Evolutionary conservation across 1,284 basidiomycete genomes (phyloP).

Genomic region (Cryptococcus neoformans): DNA sequence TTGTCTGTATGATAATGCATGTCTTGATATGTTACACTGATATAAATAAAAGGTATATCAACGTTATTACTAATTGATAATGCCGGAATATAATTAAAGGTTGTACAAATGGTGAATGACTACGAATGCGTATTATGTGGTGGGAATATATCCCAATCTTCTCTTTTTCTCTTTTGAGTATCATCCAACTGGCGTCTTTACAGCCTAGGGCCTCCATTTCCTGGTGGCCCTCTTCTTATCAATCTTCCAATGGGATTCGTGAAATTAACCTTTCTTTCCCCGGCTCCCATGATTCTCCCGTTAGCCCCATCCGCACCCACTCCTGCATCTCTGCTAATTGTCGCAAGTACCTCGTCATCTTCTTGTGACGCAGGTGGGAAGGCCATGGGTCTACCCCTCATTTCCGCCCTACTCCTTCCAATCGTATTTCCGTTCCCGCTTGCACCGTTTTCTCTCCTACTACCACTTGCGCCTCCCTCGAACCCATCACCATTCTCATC

Average conservation of each 20-base stretch:
- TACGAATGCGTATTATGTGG: no score
- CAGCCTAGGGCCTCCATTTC: neutral
- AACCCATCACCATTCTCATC: neutral
- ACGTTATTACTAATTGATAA: no score
- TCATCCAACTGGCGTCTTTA: neutral
- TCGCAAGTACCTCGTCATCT: neutral
- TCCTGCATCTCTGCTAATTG: neutral
- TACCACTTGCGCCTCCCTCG: neutral
- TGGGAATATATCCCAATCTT: no score
- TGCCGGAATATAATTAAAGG: no score
- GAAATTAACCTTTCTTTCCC: slow-evolving; percentile 2
- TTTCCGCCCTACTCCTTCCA: slow-evolving; percentile 10
- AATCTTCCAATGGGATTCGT: slow-evolving; percentile 7
- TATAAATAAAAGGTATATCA: no score
- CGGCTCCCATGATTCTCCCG: neutral
- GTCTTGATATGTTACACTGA: neutral
- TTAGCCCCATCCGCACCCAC: neutral
- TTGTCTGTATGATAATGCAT: neutral
- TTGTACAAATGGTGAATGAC: no score
- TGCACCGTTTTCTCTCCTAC: neutral
- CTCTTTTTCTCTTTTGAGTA: no score
- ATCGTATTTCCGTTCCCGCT: neutral
- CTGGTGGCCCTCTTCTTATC: slow-evolving; percentile 3
- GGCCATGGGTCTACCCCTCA: slow-evolving; percentile 12
- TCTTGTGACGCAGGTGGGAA: slow-evolving; percentile 7